phyloP scores from a whole-genome alignment of 2,329 filamentous ascomycete genomes.

The Diaporthe ilicicola region DNA sequence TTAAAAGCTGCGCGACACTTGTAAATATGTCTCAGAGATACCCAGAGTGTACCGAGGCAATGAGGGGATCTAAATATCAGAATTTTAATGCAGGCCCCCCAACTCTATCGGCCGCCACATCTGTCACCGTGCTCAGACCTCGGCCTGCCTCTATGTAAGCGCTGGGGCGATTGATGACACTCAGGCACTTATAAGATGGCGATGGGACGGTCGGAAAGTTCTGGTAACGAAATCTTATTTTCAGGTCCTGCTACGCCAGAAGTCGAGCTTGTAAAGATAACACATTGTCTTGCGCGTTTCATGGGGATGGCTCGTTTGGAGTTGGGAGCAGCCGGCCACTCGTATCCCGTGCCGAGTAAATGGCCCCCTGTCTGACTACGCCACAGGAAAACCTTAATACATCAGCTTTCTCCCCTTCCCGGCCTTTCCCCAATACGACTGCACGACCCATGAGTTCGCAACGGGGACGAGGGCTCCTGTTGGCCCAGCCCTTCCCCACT shows the following conservation, averaged over 20 bases:
- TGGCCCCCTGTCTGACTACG: slow-evolving; percentile 9
- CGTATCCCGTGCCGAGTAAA: background rate
- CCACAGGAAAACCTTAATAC: background rate
- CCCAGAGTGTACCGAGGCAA: background rate
- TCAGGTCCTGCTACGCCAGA: background rate
- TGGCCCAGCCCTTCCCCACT: background rate
- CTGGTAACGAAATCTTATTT: slow-evolving; percentile 1
- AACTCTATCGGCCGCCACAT: background rate
- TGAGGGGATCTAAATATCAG: background rate
- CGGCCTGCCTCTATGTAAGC: background rate
- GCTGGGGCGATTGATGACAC: background rate
- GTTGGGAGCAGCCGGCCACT: background rate
- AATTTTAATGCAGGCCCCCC: background rate
- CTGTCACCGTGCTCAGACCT: background rate
- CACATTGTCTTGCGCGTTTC: slow-evolving; percentile 5
- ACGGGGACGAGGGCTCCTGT: background rate
- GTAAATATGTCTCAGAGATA: background rate
- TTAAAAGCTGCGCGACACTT: background rate
- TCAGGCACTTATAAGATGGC: slow-evolving; percentile 12
- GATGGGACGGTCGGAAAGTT: background rate
- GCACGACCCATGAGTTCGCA: slow-evolving; percentile 17
- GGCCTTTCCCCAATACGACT: background rate
- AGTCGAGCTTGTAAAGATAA: background rate
- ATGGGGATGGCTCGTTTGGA: slow-evolving; percentile 14
- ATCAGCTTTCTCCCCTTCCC: background rate